phyloP scores from a whole-genome alignment of 805 yeast species.

The Saccharomyces jurei region DNA sequence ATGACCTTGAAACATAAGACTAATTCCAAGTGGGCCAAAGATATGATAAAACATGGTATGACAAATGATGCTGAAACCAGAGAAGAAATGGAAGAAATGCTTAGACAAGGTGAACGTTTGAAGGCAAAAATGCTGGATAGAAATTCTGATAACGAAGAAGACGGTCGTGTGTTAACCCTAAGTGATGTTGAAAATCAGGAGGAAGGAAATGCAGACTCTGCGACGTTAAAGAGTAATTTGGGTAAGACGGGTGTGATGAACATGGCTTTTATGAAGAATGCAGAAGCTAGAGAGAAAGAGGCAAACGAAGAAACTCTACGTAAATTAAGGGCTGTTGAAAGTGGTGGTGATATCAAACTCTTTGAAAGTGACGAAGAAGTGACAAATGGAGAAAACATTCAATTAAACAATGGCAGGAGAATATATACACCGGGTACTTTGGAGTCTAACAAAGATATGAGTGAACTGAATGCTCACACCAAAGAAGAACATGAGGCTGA shows the following conservation, averaged over 20 bases:
- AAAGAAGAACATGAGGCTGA: conserved; percentile 44
- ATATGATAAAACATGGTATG: conserved; percentile 83
- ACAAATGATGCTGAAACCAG: conserved; percentile 78
- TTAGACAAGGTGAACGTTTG: conserved; percentile 74
- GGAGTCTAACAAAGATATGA: conserved; percentile 25
- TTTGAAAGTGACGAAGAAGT: conserved; percentile 22
- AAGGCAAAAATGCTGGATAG: conserved; percentile 64
- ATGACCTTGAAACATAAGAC: conserved; percentile 88
- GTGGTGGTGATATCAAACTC: conserved; percentile 36
- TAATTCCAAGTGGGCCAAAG: conserved; percentile 82
- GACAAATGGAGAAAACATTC: conserved; percentile 39
- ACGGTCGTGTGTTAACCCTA: conserved; percentile 32
- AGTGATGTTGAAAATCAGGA: conserved; percentile 46
- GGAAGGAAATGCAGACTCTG: conserved; percentile 30
- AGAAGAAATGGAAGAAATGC: conserved; percentile 90
- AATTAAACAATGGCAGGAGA: conserved; percentile 70
- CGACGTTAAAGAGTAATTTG: conserved; percentile 35
- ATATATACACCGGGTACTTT: conserved; percentile 55
- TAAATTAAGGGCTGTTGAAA: conserved; percentile 42
- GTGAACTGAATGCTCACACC: conserved; percentile 32
- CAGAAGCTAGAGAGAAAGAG: conserved; percentile 59
- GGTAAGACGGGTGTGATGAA: conserved; percentile 84
- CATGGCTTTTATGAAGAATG: conserved; percentile 94
- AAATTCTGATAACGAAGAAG: conserved; percentile 43
- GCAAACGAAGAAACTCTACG: conserved; percentile 50